A percentile compares a stretch with the other conserved stretches of the same genome.
Evolutionary conservation across 164 flowering plant genomes (phyloP).

Genomic region (Chloranthus sessilifolius): DNA sequence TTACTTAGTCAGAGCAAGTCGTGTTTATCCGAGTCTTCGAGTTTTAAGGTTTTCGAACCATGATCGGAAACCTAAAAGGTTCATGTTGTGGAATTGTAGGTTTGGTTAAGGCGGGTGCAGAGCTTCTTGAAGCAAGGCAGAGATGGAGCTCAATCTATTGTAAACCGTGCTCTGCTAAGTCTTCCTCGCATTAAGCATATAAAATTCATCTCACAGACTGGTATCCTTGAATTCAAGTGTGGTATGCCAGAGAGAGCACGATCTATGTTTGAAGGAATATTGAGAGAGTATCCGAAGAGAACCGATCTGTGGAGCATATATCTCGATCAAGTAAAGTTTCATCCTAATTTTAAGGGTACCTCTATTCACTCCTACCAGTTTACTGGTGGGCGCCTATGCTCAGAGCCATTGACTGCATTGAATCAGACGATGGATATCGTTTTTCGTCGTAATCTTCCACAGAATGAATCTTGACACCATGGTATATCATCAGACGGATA

Average conservation of each 20-base stretch:
- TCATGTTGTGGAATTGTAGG: slow-evolving; percentile 29
- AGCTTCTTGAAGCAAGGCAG: slow-evolving; percentile 41
- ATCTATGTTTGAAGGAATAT: slow-evolving; percentile 74
- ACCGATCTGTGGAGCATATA: slow-evolving; percentile 92
- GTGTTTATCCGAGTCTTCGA: too few species aligned
- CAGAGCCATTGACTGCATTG: too few species aligned
- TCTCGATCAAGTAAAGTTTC: slow-evolving; percentile 85
- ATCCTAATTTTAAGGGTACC: too few species aligned
- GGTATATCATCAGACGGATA: too few species aligned
- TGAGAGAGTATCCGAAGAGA: slow-evolving; percentile 83
- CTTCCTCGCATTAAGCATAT: slow-evolving; percentile 78
- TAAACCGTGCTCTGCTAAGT: slow-evolving; percentile 57
- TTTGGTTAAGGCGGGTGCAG: slow-evolving; percentile 69
- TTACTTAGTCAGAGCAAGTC: too few species aligned
- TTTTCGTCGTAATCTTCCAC: too few species aligned
- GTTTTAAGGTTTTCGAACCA: too few species aligned
- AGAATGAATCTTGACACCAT: too few species aligned
- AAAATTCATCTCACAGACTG: slow-evolving; percentile 67
- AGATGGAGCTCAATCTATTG: slow-evolving; percentile 51
- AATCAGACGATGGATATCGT: too few species aligned
- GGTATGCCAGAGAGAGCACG: slow-evolving; percentile 85
- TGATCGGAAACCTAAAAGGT: too few species aligned
- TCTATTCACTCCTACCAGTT: too few species aligned
- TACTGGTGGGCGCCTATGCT: too few species aligned
- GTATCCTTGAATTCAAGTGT: slow-evolving; percentile 73